Conservation (phyloP, 345 rosid genomes). For the Gossypium longicalyx region DNA sequence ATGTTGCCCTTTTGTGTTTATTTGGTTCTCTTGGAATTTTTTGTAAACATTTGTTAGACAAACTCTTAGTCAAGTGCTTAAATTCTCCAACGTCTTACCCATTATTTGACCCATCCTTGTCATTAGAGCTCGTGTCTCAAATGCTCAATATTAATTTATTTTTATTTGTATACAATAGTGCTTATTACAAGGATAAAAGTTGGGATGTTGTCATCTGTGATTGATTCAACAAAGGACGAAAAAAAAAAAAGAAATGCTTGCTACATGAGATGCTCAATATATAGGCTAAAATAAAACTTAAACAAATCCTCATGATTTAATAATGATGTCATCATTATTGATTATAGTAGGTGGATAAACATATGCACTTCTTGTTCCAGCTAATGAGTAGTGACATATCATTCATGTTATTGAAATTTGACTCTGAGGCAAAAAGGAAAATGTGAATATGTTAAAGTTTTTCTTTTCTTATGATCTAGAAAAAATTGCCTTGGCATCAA, state of each 20-base stretch:
- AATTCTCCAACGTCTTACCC: no score
- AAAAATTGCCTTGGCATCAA: not conserved
- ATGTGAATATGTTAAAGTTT: not conserved
- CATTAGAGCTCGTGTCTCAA: no score
- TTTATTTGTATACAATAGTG: not conserved
- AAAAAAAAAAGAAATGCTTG: not conserved
- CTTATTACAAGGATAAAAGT: not conserved
- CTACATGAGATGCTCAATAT: not conserved
- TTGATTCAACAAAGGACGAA: not conserved
- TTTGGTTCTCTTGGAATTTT: no score
- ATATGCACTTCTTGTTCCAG: not conserved
- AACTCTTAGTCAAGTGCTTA: no score
- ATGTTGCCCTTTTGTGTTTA: no score
- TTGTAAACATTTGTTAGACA: no score
- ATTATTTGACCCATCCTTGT: no score
- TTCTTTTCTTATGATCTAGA: not conserved
- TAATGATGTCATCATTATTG: not conserved
- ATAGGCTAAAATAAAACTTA: not conserved
- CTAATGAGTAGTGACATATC: no score
- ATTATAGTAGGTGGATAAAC: not conserved
- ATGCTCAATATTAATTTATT: not conserved
- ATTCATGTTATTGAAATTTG: not conserved
- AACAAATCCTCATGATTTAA: not conserved
- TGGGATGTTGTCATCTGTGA: not conserved
- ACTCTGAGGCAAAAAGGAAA: no score